phyloP scores from a whole-genome alignment of 345 rosid species.

The Melaleuca alternifolia region DNA sequence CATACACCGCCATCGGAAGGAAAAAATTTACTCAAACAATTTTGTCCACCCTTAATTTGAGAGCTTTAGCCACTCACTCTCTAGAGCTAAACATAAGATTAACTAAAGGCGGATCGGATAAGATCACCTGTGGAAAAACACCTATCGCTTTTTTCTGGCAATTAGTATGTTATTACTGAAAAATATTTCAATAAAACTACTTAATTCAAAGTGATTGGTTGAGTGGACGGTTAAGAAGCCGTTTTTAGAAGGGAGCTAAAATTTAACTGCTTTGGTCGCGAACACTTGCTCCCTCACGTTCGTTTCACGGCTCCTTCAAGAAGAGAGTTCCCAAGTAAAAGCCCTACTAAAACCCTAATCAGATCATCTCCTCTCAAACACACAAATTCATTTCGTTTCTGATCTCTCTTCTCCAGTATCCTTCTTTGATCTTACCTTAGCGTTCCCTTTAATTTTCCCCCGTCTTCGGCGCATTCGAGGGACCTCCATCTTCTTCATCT shows the following conservation, averaged over 20 bases:
- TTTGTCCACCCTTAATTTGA: neutral
- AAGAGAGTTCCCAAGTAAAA: neutral
- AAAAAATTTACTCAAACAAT: neutral
- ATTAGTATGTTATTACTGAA: too few relatives aligned
- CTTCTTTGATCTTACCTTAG: neutral
- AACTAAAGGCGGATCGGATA: neutral
- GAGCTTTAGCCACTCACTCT: neutral
- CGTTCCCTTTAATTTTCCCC: neutral
- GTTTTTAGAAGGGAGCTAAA: neutral
- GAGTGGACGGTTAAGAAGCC: neutral
- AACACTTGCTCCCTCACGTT: neutral
- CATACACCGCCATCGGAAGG: neutral
- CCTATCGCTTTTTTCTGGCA: too few relatives aligned
- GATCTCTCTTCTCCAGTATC: neutral
- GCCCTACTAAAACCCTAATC: neutral
- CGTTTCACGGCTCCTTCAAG: neutral
- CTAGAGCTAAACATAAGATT: neutral
- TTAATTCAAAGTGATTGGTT: neutral
- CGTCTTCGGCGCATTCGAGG: neutral
- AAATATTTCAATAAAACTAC: neutral
- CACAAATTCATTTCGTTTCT: neutral
- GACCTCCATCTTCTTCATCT: neutral
- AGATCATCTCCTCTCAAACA: neutral
- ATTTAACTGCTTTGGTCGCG: too few relatives aligned
- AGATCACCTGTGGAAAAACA: neutral